Percentiles rank a stretch among this genome's conserved stretches.
phyloP scores from a whole-genome alignment of 257 asterid genomes.

The Ocimum tenuiflorum region DNA sequence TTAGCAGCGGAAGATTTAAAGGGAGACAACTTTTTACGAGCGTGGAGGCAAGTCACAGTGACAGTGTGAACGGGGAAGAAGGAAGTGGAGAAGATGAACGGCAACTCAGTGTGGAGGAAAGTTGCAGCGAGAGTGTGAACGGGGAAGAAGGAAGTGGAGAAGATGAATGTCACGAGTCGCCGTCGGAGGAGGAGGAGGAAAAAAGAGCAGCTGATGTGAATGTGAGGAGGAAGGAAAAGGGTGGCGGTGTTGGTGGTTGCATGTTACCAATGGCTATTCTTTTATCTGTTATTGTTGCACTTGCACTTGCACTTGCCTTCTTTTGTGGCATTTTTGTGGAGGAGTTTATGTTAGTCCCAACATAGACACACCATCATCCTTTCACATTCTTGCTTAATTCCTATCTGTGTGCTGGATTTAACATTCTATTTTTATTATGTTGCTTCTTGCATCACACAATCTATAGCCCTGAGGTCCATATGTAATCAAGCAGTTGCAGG shows the following conservation, averaged over 20 bases:
- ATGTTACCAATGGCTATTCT: conserved; percentile 26
- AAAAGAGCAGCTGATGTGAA: conserved; percentile 6
- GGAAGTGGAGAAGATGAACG: background rate
- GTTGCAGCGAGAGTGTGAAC: too few species aligned
- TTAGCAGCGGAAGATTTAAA: conserved; percentile 34
- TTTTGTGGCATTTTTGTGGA: conserved; percentile 17
- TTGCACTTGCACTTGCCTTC: conserved; percentile 23
- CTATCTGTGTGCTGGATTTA: background rate
- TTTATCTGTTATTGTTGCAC: conserved; percentile 13
- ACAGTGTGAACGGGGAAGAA: background rate
- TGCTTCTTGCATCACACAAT: background rate
- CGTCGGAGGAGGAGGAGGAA: conserved; percentile 12
- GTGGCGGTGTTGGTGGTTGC: conserved; percentile 11
- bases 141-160: too few species aligned
- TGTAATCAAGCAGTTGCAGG: too few species aligned
- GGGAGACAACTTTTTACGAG: conserved; percentile 41
- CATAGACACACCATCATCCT: conserved; percentile 3
- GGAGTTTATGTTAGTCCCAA: conserved; percentile 28
- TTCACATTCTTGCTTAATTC: background rate
- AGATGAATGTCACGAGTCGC: background rate
- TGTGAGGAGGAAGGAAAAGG: conserved; percentile 1
- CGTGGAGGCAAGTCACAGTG: background rate
- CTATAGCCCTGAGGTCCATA: too few species aligned
- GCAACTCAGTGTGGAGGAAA: too few species aligned
- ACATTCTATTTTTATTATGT: background rate